Evolutionary conservation across 2,329 filamentous ascomycete species (phyloP).

Genomic region (Aspergillus novofumigatus): DNA sequence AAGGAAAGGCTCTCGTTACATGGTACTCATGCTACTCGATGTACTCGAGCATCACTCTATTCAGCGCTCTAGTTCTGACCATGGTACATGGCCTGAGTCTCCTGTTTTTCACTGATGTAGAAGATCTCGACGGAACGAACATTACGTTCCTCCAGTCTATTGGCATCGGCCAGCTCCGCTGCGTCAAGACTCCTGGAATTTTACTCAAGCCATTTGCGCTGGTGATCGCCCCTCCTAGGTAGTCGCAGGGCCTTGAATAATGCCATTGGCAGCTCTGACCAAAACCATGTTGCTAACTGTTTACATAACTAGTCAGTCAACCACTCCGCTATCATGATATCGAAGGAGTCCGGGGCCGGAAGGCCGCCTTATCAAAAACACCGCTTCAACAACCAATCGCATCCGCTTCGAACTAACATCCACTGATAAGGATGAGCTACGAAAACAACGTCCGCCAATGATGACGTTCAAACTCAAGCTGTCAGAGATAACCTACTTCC

Average conservation of each 20-base stretch:
- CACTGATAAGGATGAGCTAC: conserved; percentile 5
- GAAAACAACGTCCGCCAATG: conserved; percentile 3
- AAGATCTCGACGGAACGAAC: neutral
- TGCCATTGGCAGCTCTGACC: neutral
- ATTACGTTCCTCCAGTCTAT: neutral
- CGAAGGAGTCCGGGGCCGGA: neutral
- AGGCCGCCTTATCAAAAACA: conserved; percentile 1
- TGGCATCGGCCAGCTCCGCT: neutral
- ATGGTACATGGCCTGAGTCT: too few species aligned
- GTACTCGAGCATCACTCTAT: neutral
- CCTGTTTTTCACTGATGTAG: neutral
- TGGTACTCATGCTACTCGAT: too few species aligned
- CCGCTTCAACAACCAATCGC: conserved; percentile 1
- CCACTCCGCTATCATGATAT: neutral
- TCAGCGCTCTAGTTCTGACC: neutral
- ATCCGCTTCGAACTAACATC: neutral
- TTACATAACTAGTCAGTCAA: neutral
- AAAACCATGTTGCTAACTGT: neutral
- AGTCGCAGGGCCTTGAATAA: neutral
- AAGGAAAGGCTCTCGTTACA: too few species aligned
- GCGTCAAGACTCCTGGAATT: neutral
- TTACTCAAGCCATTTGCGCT: neutral
- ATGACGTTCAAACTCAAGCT: neutral
- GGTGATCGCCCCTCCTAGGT: neutral
- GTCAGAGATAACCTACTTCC: neutral